Evolutionary conservation across 129 eudicot species (phyloP).

Genomic region (Centaurea solstitialis): DNA sequence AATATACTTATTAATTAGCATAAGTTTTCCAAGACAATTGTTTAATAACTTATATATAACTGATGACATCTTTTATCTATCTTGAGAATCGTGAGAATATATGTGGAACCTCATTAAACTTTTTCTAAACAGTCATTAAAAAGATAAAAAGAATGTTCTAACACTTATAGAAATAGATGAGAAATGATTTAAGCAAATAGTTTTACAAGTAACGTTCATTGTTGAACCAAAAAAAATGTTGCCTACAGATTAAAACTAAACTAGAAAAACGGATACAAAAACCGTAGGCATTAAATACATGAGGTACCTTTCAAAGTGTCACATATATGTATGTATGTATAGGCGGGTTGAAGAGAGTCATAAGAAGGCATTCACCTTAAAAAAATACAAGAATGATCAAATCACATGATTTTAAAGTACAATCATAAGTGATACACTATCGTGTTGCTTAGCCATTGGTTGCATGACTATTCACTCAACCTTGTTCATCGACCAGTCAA

Average conservation of each 20-base stretch:
- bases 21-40: not conserved
- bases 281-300: not conserved
- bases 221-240: no score
- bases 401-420: not conserved
- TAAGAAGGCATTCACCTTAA: not conserved
- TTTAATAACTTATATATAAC: not conserved
- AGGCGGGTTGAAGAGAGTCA: not conserved
- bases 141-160: no score
- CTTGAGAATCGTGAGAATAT: no score
- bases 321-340: no score
- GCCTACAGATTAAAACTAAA: not conserved
- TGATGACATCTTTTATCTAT: no score
- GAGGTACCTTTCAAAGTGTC: not conserved
- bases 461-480: not conserved
- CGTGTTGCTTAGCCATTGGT: not conserved
- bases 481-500: not conserved
- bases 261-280: not conserved
- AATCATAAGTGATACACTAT: not conserved
- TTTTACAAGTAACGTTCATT: not conserved
- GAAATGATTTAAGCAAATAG: not conserved
- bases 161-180: no score
- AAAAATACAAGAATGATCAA: not conserved
- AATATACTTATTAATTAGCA: not conserved
- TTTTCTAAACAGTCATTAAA: no score
- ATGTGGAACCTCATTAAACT: not conserved